Evolutionary conservation across 1,139 yeast species (phyloP).

Genomic region (Lodderomyces metapsilosis): DNA sequence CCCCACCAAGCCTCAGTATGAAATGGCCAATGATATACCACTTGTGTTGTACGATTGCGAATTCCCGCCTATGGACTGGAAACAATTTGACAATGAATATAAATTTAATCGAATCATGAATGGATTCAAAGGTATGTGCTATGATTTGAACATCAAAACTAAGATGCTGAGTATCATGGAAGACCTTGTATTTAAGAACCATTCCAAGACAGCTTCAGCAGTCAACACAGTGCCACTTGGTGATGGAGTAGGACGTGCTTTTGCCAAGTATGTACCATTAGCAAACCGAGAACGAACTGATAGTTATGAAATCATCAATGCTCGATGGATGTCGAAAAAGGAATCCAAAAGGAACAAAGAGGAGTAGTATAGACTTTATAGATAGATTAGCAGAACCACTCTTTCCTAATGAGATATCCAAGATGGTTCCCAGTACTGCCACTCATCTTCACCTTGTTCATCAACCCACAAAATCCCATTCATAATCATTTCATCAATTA

Average conservation of each 20-base stretch:
- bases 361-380: constrained; percentile 2
- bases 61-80: constrained; percentile 75
- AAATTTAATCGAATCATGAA: constrained; percentile 24
- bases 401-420: constrained; percentile 32
- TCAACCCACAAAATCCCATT: constrained; percentile 87
- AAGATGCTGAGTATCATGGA: constrained; percentile 33
- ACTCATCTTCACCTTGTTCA: constrained; percentile 46
- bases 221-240: constrained; percentile 50
- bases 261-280: constrained; percentile 58
- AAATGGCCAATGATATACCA: constrained; percentile 93
- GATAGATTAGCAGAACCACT: neutral
- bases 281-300: constrained; percentile 58
- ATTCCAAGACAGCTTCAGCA: constrained; percentile 12
- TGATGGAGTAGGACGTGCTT: constrained; percentile 66
- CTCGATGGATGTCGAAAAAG: constrained; percentile 54
- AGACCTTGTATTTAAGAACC: constrained; percentile 8
- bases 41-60: constrained; percentile 83
- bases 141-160: constrained; percentile 38
- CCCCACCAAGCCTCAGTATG: constrained; percentile 77
- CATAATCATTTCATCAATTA: constrained; percentile 75
- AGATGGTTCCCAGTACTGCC: constrained; percentile 63
- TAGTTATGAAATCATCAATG: constrained; percentile 64
- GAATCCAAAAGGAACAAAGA: constrained; percentile 3
- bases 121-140: constrained; percentile 28
- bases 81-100: constrained; percentile 16